Percentiles rank a stretch among this genome's conserved stretches.
These are phyloP conservation scores for Citrullus amarus DNA, from an alignment of 306 rosid species.

Conservation along the genomic window DNA sequence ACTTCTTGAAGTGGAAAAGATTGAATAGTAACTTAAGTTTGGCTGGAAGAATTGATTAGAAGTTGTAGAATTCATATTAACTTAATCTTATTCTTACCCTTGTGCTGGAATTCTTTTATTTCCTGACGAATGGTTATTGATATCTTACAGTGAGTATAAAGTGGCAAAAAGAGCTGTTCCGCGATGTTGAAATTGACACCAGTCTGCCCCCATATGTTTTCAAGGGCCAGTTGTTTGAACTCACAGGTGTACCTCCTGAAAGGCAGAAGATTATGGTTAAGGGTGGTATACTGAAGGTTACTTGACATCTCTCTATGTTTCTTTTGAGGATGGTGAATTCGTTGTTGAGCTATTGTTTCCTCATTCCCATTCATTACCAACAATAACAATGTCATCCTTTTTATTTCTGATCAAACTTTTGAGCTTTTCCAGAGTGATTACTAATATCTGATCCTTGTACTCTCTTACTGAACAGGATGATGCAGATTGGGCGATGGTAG, in stretches of 20 bases:
- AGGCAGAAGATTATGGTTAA: slow-evolving; percentile 98
- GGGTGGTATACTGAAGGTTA: slow-evolving; percentile 92
- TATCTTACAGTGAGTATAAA: slow-evolving; percentile 57
- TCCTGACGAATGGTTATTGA: neutral
- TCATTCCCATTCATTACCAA: neutral
- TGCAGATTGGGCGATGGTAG: slow-evolving; percentile 74
- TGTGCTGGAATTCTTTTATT: neutral
- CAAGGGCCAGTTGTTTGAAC: slow-evolving; percentile 85
- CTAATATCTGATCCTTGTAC: slow-evolving; percentile 2
- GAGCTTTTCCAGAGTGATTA: neutral
- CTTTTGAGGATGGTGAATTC: neutral
- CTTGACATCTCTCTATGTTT: slow-evolving; percentile 1
- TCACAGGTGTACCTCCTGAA: slow-evolving; percentile 94
- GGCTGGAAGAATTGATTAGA: neutral
- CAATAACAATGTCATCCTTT: neutral
- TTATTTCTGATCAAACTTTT: neutral
- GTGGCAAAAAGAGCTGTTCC: slow-evolving; percentile 85
- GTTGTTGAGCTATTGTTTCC: neutral
- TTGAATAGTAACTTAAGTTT: neutral
- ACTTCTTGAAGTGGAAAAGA: neutral
- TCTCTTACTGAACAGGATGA: slow-evolving; percentile 61
- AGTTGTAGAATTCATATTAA: neutral
- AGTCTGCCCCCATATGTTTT: slow-evolving; percentile 79
- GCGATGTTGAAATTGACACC: slow-evolving; percentile 78
- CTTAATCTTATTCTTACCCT: neutral